Evolutionary conservation across 108 stramenopile species (phyloP), one percentile per base, ranked within the genome.

Genomic region (Cyclotella distinguenda): DNA sequence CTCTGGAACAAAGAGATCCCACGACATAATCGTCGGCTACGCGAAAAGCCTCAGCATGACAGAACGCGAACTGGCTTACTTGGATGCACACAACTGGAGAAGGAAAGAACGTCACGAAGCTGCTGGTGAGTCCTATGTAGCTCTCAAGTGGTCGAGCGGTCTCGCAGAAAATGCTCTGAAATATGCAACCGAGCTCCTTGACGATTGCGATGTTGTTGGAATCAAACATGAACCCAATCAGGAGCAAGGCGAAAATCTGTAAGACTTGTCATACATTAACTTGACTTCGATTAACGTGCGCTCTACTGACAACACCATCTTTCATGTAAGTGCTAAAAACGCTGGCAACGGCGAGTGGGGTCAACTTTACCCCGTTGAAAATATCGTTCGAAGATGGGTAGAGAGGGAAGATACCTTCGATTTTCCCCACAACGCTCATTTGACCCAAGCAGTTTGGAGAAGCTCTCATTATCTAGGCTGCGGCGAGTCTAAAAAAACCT

Each of bases 371-470:
- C 75, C 75, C 12, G 75, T 77, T 11, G 49, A 68, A 32, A 77
- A 77, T 35, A 77, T 73, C 8, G 46, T 57, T 28, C 35, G 56
- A 0, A 27, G 72, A 40, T 77, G 75, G 75, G 61, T 77, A 22
- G 75, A 77, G 32, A 47, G 75, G 40, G 67, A 77, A 57, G 56
- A 56, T 3, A 47, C 31, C 7, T 77, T 61, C 62, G 39, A 36
- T 1, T 68, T 22, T 21, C 75, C 75, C 3, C 19, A 32, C 6
- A 77, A 77, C 44, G 60, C 67, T 28, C 75, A 77, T 35, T 68
- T 77, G 23, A 77, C 67, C 5, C 75, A 77, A 40, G 75, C 62
- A 2, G 26, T 77, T 11, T 67, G 66, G 66, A 54, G 66, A 23
- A 59, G 58, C 22, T 5, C 59, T 4, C 45, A 28, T 11, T 73